Conservation (phyloP, 345 rosid species). For the Ailanthus altissimus region DNA sequence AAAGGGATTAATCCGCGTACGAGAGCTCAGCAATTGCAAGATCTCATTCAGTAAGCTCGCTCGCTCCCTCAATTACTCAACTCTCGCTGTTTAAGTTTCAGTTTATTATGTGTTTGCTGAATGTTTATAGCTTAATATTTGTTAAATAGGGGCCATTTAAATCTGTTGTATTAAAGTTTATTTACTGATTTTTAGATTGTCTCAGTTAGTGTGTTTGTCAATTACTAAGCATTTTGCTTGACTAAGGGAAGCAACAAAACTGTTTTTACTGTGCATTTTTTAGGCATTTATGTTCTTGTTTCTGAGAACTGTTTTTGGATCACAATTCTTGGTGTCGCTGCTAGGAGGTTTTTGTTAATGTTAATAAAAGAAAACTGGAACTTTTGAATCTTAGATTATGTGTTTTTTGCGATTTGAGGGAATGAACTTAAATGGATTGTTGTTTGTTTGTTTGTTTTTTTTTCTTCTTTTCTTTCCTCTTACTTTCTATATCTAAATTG, state of each 20-base stretch:
- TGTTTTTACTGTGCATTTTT: no score
- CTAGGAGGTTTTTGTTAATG: background rate
- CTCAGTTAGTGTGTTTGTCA: background rate
- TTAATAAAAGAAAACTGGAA: background rate
- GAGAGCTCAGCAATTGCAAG: conserved; percentile 82
- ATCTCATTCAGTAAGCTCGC: conserved; percentile 67
- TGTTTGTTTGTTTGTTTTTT: background rate
- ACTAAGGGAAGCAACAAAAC: background rate
- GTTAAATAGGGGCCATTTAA: background rate
- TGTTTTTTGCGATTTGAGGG: background rate
- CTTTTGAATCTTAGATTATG: background rate
- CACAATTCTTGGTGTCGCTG: background rate
- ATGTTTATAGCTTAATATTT: background rate
- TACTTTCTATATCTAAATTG: background rate
- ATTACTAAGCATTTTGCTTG: background rate
- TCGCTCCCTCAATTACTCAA: background rate
- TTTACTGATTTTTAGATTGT: background rate
- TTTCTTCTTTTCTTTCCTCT: background rate
- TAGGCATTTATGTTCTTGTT: background rate
- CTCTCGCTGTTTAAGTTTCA: background rate
- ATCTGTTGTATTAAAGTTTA: background rate
- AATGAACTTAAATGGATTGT: background rate
- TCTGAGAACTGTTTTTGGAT: background rate
- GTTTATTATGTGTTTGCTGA: background rate
- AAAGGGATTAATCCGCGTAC: conserved; percentile 98